Evolutionary conservation across 192 early-diverging fungal species (phyloP).

Genomic region (Umbelopsis isabellina): DNA sequence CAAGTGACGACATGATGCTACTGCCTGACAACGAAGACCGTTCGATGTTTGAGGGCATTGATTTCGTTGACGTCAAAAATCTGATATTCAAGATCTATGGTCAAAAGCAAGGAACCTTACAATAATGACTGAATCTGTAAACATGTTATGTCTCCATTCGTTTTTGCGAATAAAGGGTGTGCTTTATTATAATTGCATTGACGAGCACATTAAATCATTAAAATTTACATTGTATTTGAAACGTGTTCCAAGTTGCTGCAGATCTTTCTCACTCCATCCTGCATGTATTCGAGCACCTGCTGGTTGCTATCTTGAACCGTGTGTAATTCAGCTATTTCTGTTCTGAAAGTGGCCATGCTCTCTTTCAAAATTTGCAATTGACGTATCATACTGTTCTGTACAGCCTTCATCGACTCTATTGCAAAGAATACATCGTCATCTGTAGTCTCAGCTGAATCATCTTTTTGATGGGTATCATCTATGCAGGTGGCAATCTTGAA

Average conservation of each 20-base stretch:
- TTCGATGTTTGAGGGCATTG: background rate
- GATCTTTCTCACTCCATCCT: too few relatives aligned
- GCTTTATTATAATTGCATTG: too few relatives aligned
- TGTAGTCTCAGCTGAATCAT: background rate
- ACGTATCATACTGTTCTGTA: background rate
- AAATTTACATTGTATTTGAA: background rate
- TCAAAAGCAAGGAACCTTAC: background rate
- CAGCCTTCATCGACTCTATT: background rate
- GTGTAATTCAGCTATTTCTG: background rate
- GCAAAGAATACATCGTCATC: background rate
- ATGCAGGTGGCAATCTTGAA: too few relatives aligned
- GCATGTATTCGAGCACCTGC: too few relatives aligned
- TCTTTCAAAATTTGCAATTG: background rate
- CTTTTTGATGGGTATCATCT: too few relatives aligned
- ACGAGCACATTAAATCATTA: too few relatives aligned
- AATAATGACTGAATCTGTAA: background rate
- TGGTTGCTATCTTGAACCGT: too few relatives aligned
- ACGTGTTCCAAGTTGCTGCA: too few relatives aligned
- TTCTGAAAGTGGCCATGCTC: background rate
- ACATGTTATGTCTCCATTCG: too few relatives aligned
- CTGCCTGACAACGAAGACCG: background rate
- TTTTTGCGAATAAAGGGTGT: too few relatives aligned
- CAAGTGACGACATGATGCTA: background rate
- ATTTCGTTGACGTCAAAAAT: background rate
- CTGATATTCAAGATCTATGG: background rate